These are phyloP conservation scores for Teratosphaeria viscida DNA, from an alignment of 2,329 filamentous ascomycete species.

Conservation along the genomic window DNA sequence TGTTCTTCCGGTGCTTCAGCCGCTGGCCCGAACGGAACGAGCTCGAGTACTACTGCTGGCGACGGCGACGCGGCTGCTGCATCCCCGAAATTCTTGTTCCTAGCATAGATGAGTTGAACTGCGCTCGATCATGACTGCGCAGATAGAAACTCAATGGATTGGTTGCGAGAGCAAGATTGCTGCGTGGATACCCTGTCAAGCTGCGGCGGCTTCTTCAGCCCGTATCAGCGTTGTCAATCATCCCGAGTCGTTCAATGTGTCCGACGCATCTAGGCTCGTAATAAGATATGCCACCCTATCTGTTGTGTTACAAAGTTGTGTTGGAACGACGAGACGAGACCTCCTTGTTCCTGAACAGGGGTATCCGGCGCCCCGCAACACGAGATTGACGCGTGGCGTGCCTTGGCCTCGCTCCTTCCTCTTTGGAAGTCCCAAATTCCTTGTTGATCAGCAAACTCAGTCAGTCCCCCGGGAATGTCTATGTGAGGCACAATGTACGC, in stretches of 20 bases:
- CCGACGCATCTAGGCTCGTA: too few species aligned
- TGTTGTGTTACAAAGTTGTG: too few species aligned
- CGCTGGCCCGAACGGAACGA: background rate
- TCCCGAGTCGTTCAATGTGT: too few species aligned
- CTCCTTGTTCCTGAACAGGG: too few species aligned
- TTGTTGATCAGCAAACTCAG: background rate
- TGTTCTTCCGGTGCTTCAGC: background rate
- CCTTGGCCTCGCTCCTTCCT: background rate
- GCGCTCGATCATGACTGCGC: too few species aligned
- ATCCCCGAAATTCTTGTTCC: background rate
- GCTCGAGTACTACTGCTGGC: background rate
- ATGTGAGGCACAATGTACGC: conserved; percentile 58
- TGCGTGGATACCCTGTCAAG: too few species aligned
- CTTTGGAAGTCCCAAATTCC: background rate
- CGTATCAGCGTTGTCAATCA: too few species aligned
- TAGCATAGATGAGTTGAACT: background rate
- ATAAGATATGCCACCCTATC: too few species aligned
- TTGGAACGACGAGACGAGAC: too few species aligned
- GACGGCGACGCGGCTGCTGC: background rate
- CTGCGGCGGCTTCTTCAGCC: too few species aligned
- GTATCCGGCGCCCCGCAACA: background rate
- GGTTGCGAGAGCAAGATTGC: too few species aligned
- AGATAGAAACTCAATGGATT: too few species aligned
- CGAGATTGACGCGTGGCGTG: background rate
- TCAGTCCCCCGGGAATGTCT: background rate